These are phyloP conservation scores for Hymenoscyphus linearis DNA, from an alignment of 2,329 filamentous ascomycete genomes.

Conservation along the genomic window DNA sequence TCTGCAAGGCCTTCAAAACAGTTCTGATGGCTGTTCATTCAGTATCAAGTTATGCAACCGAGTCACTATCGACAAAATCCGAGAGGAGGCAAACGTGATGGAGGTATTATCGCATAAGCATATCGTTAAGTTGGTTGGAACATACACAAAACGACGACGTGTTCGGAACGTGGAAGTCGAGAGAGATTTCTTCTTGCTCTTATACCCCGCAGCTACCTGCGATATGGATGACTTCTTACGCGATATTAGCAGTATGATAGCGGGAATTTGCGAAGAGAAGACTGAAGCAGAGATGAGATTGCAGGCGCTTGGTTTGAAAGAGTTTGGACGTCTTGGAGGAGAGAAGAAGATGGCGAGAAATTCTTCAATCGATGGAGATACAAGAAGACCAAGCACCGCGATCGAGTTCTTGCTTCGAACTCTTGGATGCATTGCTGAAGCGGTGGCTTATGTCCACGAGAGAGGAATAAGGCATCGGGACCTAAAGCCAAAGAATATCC, in stretches of 20 bases:
- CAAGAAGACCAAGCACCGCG: conserved; percentile 26
- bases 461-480: conserved; percentile 42
- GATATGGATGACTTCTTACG: conserved; percentile 38
- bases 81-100: conserved; percentile 44
- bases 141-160: conserved; percentile 37
- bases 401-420: conserved; percentile 39
- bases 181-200: conserved; percentile 39
- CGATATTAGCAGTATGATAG: conserved; percentile 39
- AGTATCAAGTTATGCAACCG: conserved; percentile 17
- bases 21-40: neutral
- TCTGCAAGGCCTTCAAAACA: neutral
- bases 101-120: conserved; percentile 43
- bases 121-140: conserved; percentile 43
- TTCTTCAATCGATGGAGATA: neutral
- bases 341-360: neutral
- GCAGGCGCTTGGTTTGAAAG: conserved; percentile 35
- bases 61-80: conserved; percentile 38
- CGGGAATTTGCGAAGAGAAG: conserved; percentile 37
- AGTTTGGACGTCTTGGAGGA: neutral
- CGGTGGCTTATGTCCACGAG: conserved; percentile 21
- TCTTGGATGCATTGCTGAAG: conserved; percentile 39
- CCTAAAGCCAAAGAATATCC: conserved; percentile 44
- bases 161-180: neutral
- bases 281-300: conserved; percentile 35
- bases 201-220: conserved; percentile 45